Evolutionary conservation across 2,329 filamentous ascomycete species (phyloP).

Genomic region (Paecilomyces variotii): DNA sequence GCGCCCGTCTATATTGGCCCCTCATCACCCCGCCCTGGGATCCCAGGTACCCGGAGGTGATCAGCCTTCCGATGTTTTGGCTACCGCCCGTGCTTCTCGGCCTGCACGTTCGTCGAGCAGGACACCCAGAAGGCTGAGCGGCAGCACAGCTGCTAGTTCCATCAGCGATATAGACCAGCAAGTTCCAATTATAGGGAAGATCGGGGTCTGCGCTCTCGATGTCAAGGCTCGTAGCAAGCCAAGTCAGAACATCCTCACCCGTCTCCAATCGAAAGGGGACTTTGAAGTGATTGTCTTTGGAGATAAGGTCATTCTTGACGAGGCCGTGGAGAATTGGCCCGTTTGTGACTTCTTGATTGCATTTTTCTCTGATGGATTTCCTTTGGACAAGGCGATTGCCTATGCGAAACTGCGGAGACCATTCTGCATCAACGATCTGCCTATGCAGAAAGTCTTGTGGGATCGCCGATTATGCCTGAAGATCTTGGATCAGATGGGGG

Average conservation of each 20-base stretch:
- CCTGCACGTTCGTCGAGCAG: slow-evolving; percentile 53
- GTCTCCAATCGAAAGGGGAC: slow-evolving; percentile 79
- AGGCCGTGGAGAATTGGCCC: slow-evolving; percentile 94
- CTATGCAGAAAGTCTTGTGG: slow-evolving; percentile 97
- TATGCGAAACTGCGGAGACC: slow-evolving; percentile 90
- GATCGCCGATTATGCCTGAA: slow-evolving; percentile 83
- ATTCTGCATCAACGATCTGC: slow-evolving; percentile 94
- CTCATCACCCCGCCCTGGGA: slow-evolving; percentile 5
- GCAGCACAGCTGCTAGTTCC: slow-evolving; percentile 73
- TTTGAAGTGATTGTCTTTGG: slow-evolving; percentile 98
- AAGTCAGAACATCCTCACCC: slow-evolving; percentile 89
- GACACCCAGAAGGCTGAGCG: slow-evolving; percentile 68
- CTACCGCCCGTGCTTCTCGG: slow-evolving; percentile 29
- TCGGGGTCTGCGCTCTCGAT: slow-evolving; percentile 92
- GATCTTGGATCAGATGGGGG: slow-evolving; percentile 79
- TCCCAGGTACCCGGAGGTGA: slow-evolving; percentile 13
- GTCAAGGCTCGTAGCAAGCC: slow-evolving; percentile 95
- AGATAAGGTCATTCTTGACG: slow-evolving; percentile 96
- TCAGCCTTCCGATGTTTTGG: slow-evolving; percentile 15
- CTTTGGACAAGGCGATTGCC: slow-evolving; percentile 90
- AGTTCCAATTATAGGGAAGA: slow-evolving; percentile 49
- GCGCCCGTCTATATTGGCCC: slow-evolving; percentile 10
- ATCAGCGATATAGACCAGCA: slow-evolving; percentile 55
- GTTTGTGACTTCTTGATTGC: slow-evolving; percentile 95
- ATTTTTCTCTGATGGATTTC: slow-evolving; percentile 97